Conservation (phyloP, 2,329 filamentous ascomycete species). For the Stromatinia cepivora region DNA sequence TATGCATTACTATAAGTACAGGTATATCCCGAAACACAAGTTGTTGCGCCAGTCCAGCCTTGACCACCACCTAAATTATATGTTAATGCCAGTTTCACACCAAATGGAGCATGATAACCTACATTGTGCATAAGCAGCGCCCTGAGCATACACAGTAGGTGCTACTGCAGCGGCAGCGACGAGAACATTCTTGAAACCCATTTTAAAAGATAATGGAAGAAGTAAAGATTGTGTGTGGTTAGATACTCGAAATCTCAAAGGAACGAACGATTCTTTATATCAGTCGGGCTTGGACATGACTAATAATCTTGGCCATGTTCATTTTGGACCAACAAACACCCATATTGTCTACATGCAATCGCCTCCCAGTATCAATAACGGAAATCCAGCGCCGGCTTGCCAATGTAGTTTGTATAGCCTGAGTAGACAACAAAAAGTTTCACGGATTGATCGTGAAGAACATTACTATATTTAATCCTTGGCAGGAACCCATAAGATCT, state of each 20-base stretch:
- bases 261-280: constrained; percentile 22
- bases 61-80: constrained; percentile 35
- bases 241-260: neutral
- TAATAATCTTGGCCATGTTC: neutral
- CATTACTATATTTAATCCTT: neutral
- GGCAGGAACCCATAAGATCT: neutral
- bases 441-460: constrained; percentile 17
- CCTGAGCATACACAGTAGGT: constrained; percentile 37
- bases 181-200: constrained; percentile 35
- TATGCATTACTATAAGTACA: constrained; percentile 33
- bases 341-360: neutral
- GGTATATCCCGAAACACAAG: constrained; percentile 37
- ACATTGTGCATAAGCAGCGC: constrained; percentile 37
- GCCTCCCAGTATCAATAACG: constrained; percentile 21
- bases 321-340: neutral
- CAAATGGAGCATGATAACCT: constrained; percentile 17
- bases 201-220: constrained; percentile 28
- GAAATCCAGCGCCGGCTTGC: constrained; percentile 33
- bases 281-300: neutral
- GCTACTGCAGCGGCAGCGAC: constrained; percentile 39
- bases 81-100: neutral
- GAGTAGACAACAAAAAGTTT: neutral
- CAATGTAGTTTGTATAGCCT: constrained; percentile 34
- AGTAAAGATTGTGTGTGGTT: constrained; percentile 1
- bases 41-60: constrained; percentile 35